Percentiles rank a stretch among this genome's conserved stretches.
Evolutionary conservation across 2,329 filamentous ascomycete species (phyloP).

Genomic region (Huntiella savannae): DNA sequence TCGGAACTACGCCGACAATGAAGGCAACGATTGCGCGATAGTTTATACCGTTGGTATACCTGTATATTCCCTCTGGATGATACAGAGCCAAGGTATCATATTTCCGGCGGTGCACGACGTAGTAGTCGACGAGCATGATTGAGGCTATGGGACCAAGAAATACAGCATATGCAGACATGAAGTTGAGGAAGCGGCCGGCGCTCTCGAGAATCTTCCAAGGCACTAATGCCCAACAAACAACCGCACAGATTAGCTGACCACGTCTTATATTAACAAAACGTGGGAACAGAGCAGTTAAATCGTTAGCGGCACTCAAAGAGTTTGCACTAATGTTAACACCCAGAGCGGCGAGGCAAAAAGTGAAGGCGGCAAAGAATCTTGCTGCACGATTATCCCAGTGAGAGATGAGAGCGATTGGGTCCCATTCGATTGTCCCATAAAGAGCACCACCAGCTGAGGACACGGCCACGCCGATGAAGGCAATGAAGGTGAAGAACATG

Average conservation of each 20-base stretch:
- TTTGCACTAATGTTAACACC: slow-evolving; percentile 12
- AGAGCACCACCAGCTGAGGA: slow-evolving; percentile 22
- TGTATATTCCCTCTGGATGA: slow-evolving; percentile 22
- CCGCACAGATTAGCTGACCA: slow-evolving; percentile 8
- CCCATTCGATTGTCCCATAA: slow-evolving; percentile 25
- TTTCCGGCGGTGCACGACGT: slow-evolving; percentile 18
- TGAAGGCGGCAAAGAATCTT: slow-evolving; percentile 29
- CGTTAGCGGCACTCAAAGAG: slow-evolving; percentile 11
- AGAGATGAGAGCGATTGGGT: slow-evolving; percentile 24
- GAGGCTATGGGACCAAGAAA: slow-evolving; percentile 16
- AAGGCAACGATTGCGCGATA: slow-evolving; percentile 24
- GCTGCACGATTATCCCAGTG: slow-evolving; percentile 24
- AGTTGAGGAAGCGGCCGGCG: slow-evolving; percentile 14
- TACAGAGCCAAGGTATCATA: slow-evolving; percentile 19
- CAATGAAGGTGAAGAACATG: slow-evolving; percentile 23
- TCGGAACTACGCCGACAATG: slow-evolving; percentile 21
- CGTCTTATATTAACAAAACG: slow-evolving; percentile 11
- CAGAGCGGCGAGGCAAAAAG: slow-evolving; percentile 28
- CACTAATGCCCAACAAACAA: slow-evolving; percentile 10
- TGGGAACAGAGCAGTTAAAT: slow-evolving; percentile 11
- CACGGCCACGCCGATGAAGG: slow-evolving; percentile 24
- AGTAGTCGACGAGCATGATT: slow-evolving; percentile 21
- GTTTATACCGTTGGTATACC: slow-evolving; percentile 22
- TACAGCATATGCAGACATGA: slow-evolving; percentile 16
- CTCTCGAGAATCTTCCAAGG: slow-evolving; percentile 15